phyloP scores from a whole-genome alignment of 177 flowering plant species.

The Vitis hybrid region DNA sequence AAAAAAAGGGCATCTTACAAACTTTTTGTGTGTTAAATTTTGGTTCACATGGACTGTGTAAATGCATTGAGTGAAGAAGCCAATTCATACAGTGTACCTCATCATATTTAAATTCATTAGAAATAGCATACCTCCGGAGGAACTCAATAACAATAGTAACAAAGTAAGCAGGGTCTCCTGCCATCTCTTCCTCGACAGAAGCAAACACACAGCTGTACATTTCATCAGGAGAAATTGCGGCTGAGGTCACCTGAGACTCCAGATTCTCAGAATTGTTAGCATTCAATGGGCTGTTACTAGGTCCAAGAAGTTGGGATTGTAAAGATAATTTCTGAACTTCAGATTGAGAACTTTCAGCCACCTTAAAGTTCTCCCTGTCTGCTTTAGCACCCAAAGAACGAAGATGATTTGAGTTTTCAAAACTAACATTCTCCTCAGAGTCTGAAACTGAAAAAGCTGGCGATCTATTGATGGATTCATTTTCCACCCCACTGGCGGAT shows the following conservation, averaged over 20 bases:
- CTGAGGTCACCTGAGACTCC: conserved; percentile 51
- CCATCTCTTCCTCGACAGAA: conserved; percentile 85
- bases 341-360: conserved; percentile 25
- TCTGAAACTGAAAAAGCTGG: conserved; percentile 46
- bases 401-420: conserved; percentile 20
- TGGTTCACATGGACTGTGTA: too few relatives aligned
- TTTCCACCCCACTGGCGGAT: conserved; percentile 20
- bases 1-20: too few relatives aligned
- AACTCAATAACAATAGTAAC: conserved; percentile 75
- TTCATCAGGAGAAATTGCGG: conserved; percentile 87
- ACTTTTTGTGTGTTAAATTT: too few relatives aligned
- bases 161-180: conserved; percentile 78
- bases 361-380: conserved; percentile 16
- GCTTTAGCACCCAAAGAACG: conserved; percentile 21
- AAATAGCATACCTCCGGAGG: conserved; percentile 68
- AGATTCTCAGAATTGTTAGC: conserved; percentile 41
- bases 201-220: conserved; percentile 75
- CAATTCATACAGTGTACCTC: too few relatives aligned
- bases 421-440: conserved; percentile 42
- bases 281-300: conserved; percentile 32
- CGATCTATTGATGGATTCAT: conserved; percentile 26
- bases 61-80: too few relatives aligned
- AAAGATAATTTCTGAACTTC: conserved; percentile 37
- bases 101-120: background rate
- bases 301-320: conserved; percentile 34